Evolutionary conservation across 169 alveolate species (phyloP), one percentile per base, ranked within the genome.

Genomic region (Plasmodium malariae): DNA sequence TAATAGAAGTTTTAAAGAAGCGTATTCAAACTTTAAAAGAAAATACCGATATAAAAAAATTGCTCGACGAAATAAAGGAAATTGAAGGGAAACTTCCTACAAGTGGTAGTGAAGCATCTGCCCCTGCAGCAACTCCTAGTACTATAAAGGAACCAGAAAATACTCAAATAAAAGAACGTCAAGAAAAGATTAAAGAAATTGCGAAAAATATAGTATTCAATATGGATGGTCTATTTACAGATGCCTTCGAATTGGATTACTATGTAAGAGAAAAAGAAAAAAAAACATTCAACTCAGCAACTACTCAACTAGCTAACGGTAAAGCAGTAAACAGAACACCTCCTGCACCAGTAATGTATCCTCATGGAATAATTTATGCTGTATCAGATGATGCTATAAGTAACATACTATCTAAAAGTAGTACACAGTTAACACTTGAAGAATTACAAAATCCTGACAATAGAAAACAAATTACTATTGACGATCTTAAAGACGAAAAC

Each of bases 221-320:
- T 11, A 45, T 78, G 32, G 78, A 43, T 7, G 68, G 89, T 11
- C 17, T 78, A 37, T 62, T 78, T 55, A 48, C 68, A 3, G 57
- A 78, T 37, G 36, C 78, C 11, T 24, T 40, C 21, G 89, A 78
- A 63, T 78, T 63, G 26, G 89, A 78, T n/a, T 78, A 62, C 11
- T 78, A 62, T 45, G 40, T 62, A 68, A 60, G 76, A 69, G 89
- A 78, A 55, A 78, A 78, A 57, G 55, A n/a, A 40, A 78, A 78
- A 34, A 19, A 40, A 28, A n/a, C 45, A 0, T 32, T 28, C 1
- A 57, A 30, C 7, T 19, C 11, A 32, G 9, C 70, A 60, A 12
- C 14, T 21, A 28, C 65, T 9, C 32, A 17, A 37, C 12, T 43
- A 6, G 5, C 36, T 6, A 0, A 17, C n/a, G 7, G 28, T 5